A percentile compares a stretch with the other conserved stretches of the same genome.
These are phyloP conservation scores for Effrenium voratum DNA, from an alignment of 73 alveolate species.

Conservation along the genomic window DNA sequence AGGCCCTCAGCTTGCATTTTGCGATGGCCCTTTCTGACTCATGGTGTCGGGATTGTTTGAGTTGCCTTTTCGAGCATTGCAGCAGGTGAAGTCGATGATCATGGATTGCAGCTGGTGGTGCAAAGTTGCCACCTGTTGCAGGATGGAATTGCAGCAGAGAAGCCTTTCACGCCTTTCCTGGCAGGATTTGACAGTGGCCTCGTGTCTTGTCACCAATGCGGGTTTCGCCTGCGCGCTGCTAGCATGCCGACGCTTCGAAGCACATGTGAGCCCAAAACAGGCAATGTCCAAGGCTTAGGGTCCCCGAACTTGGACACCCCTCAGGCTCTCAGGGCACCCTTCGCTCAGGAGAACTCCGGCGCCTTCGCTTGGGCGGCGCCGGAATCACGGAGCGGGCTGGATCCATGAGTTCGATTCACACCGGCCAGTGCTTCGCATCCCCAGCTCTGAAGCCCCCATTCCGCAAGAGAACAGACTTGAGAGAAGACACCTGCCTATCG, in stretches of 20 bases:
- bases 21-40: no score
- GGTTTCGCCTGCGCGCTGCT: neutral
- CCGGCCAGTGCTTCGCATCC: neutral
- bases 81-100: neutral
- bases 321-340: neutral
- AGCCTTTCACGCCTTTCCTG: neutral
- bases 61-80: neutral
- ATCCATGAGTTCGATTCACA: neutral
- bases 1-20: neutral
- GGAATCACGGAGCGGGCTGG: neutral
- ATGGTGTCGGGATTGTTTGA: neutral
- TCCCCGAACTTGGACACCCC: neutral
- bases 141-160: neutral
- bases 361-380: slow-evolving; percentile 59
- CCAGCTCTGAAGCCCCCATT: neutral
- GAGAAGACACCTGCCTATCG: neutral
- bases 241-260: neutral
- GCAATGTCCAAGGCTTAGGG: neutral
- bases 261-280: neutral
- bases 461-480: neutral
- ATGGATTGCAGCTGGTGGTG: no score
- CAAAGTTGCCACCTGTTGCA: neutral
- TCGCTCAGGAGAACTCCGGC: neutral
- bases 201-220: slow-evolving; percentile 9
- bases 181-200: slow-evolving; percentile 81